These are phyloP conservation scores for Malassezia brasiliensis DNA, from an alignment of 1,284 basidiomycete genomes.

Conservation along the genomic window DNA sequence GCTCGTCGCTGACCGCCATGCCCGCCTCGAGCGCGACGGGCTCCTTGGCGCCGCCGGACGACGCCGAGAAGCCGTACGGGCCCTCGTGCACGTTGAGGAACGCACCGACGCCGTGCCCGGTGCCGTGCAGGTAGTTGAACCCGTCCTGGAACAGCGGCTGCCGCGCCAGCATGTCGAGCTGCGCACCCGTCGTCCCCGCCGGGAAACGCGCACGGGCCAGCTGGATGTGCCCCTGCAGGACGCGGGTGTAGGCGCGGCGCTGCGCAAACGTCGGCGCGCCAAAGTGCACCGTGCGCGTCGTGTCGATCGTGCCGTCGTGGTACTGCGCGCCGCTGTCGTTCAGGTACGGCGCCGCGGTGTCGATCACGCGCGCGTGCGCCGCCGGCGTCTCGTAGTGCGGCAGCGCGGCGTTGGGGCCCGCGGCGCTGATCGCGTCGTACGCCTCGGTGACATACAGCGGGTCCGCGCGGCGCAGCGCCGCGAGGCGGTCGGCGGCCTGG, in stretches of 20 bases:
- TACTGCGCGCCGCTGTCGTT: slow-evolving; percentile 43
- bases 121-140: slow-evolving; percentile 35
- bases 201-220: slow-evolving; percentile 33
- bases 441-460: slow-evolving; percentile 32
- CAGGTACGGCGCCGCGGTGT: slow-evolving; percentile 34
- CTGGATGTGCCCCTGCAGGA: slow-evolving; percentile 40
- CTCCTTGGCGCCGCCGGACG: slow-evolving; percentile 26
- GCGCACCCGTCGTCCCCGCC: slow-evolving; percentile 33
- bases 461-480: slow-evolving; percentile 20
- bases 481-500: slow-evolving; percentile 30
- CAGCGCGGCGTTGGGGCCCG: slow-evolving; percentile 39
- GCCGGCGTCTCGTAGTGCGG: slow-evolving; percentile 45
- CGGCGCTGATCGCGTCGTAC: slow-evolving; percentile 41
- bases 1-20: slow-evolving; percentile 40
- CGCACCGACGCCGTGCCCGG: slow-evolving; percentile 39
- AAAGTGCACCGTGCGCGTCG: slow-evolving; percentile 43
- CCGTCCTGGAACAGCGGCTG: slow-evolving; percentile 38
- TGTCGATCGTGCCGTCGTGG: slow-evolving; percentile 43
- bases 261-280: slow-evolving; percentile 36
- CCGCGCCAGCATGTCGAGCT: slow-evolving; percentile 36
- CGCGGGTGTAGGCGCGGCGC: slow-evolving; percentile 39
- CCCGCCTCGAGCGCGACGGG: slow-evolving; percentile 26
- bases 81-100: slow-evolving; percentile 42
- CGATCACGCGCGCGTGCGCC: slow-evolving; percentile 27
- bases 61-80: slow-evolving; percentile 33